Base-by-base conservation (phyloP, 768 basidiomycete genomes). In the Tremella yokohamensis region DNA sequence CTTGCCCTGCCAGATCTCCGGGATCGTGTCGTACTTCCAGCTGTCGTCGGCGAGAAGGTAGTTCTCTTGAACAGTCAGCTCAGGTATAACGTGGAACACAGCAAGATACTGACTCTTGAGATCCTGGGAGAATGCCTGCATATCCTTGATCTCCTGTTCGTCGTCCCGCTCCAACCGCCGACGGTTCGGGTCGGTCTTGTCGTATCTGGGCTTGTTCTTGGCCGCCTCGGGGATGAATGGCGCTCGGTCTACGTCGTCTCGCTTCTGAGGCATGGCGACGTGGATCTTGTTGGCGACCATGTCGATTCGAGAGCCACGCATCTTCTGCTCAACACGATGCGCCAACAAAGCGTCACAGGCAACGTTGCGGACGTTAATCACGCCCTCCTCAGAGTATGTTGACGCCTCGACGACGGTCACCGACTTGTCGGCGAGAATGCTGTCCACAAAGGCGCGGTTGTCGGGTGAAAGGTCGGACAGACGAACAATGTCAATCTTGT, bases 1-100 rank as follows among this genome's bases (percentile, higher is more conserved):
- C 83, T 97, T 97, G 79, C 96, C 96, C 65, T 97, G 85, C 86
- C 90, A 85, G 71, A 99, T 89, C 76, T 99, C 96, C n/a, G 96
- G 96, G n/a, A 98, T 87, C 64, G 84, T 82, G 72, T 99, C 96
- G 79, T 84, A 81, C 80, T 96, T 99, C 96, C 96, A 99, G 44
- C 89, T 87, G 38, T 88, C 85, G 73, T 96, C 85, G 20, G 84
- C 82, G 58, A 99, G 84, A 24, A 96, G 57, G 78, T 96, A 98
- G 76, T 90, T 84, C 82, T 90, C 93, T 97, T 24, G 3, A 18
- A 39, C 22, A 3, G 22, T 58, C 49, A 64, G 45, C 61, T 8
- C 12, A 50, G 24, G 25, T 40, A 20, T 20, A 26, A 52, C 29
- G 37, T 37, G 22, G 11, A 2, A 8, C 56, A 40, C 48, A 59